A percentile compares a stretch with the other conserved stretches of the same genome.
Conservation (phyloP, 1,284 basidiomycete species). For the Uromyces viciae-fabae region DNA sequence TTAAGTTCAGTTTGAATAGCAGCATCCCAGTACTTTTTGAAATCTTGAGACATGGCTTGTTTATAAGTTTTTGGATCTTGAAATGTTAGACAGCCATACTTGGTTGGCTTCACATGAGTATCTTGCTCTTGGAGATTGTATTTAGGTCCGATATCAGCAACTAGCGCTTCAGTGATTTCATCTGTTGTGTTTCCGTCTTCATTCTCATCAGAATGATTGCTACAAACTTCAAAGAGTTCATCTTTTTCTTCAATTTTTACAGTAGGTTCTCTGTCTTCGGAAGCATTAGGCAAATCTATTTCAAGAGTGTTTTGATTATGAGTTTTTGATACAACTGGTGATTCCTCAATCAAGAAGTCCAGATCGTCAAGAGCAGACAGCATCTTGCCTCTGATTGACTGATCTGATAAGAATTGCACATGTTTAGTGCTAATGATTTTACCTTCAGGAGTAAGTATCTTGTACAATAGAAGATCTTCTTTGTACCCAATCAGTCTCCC, state of each 20-base stretch:
- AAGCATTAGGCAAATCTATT: too few species aligned
- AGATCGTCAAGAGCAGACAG: too few species aligned
- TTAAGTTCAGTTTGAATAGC: not conserved
- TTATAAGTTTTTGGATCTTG: not conserved
- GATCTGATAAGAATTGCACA: not conserved
- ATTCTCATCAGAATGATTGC: too few species aligned
- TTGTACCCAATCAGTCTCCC: not conserved
- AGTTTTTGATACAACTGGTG: too few species aligned
- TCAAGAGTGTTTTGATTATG: too few species aligned
- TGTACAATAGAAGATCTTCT: not conserved
- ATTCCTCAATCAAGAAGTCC: too few species aligned
- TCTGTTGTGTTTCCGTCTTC: not conserved
- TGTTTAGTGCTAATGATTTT: not conserved
- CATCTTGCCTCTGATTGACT: too few species aligned
- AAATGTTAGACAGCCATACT: not conserved
- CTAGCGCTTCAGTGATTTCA: not conserved
- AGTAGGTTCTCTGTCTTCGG: too few species aligned
- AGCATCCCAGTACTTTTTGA: not conserved
- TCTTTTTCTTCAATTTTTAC: too few species aligned
- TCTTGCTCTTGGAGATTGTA: not conserved
- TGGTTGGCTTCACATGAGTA: not conserved
- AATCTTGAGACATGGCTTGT: not conserved
- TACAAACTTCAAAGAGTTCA: too few species aligned
- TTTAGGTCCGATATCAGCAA: not conserved
- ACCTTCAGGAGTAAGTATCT: not conserved